Base-by-base conservation (phyloP, 2,329 filamentous ascomycete genomes). In the Penicillium sp. region DNA sequence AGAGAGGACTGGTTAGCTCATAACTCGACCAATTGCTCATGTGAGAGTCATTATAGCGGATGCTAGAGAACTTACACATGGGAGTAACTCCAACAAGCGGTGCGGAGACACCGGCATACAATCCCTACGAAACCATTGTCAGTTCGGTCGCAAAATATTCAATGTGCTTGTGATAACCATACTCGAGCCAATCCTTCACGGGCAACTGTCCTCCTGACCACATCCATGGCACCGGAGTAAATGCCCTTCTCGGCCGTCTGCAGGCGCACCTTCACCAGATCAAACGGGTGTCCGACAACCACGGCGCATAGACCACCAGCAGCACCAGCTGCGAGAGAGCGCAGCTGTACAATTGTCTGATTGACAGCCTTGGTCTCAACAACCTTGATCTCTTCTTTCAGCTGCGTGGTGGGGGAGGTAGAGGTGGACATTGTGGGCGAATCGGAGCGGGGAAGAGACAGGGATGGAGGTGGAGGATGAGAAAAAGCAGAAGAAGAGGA, bases 61-160 rank as follows among this genome's bases (percentile, higher is more conserved):
- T 13, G 17, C 17, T 27, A 25, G 17, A 54, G 59, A 54, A 86
- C 93, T 78, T 84, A 97, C 93, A 99, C 94, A 99, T 99, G 55
- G 94, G 94, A 61, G 94, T 99, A 17, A 99, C 94, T 54, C 94
- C 94, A 10, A 97, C 90, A 62, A 99, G 80, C 45, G 94, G 94
- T 69, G 94, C 94, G 67, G 90, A 94, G 46, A 99, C 93, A 75
- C 94, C 94, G n/a, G 94, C 94, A 77, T 99, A 99, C 61, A 99
- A 77, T 9, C 94, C 94, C 75, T 90, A 69, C 7, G 21, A 13
- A 29, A 23, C 12, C 42, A 23, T 29, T 48, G 29, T 46, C 21
- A 47, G 35, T 50, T 23, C 23, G 50, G 68, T 52, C 64, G 27
- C 51, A 3, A n/a, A 29, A 51, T 19, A 17, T 15, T 13, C 19